Evolutionary conservation across 768 basidiomycete species (phyloP), one percentile per base, ranked within the genome.

Genomic region (Gelatoporia subvermispora): DNA sequence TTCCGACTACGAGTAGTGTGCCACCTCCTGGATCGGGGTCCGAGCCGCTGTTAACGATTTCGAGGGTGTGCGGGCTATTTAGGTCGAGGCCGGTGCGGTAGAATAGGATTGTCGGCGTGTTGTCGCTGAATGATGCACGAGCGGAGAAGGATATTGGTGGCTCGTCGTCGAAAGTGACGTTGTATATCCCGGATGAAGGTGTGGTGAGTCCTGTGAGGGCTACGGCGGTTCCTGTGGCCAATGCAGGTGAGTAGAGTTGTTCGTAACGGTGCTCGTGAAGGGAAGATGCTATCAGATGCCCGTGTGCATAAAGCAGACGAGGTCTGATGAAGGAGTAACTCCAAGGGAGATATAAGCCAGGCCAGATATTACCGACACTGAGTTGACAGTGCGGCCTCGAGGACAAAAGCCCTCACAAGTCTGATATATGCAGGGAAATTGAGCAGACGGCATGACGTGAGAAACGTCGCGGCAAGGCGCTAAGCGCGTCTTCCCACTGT

Each of bases 51-150:
- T 91, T 90, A 23, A 65, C 65, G 35, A 91, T 66, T 11, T 71
- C 60, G 20, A 91, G 59, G 3, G 68, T 59, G 59, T 91, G 86
- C 13, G 56, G 45, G 7, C 53, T 25, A 43, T 64, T 66, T 13
- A 76, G 69, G 54, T 87, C 71, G 39, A 91, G 73, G 16, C 78
- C 79, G 17, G 79, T 78, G 35, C 77, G 73, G 55, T 75, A 82
- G 61, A 81, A 90, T 10, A 91, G 70, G 3, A 88, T 68, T 10
- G 79, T 70, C 40, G 72, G 62, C 3, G 83, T 77, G 47, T 65
- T 64, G 2, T 75, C 78, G 24, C 76, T 77, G 44, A 80, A 66
- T 2, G 55, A 65, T 25, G 75, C 71, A 31, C 72, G 75, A 18
- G 66, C 63, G 48, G 78, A 71, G 24, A 60, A 37, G n/a, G 55